phyloP scores from a whole-genome alignment of 1,284 basidiomycete genomes.

The Ustilago curta region DNA sequence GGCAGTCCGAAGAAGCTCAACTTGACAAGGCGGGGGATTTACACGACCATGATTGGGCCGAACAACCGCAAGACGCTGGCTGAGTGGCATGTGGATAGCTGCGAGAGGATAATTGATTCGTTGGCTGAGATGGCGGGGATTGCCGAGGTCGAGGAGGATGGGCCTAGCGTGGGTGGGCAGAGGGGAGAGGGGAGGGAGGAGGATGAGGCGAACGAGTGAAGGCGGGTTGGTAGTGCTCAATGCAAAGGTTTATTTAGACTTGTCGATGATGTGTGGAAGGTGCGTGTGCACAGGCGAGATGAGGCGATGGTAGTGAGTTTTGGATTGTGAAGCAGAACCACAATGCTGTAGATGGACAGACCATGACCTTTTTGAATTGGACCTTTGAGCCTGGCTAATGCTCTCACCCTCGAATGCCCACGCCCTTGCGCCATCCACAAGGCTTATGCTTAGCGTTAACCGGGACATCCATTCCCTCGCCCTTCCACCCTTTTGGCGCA shows the following conservation, averaged over 20 bases:
- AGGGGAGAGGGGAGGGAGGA: background rate
- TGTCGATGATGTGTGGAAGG: background rate
- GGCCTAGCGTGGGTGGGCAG: slow-evolving; percentile 19
- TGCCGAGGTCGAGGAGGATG: slow-evolving; percentile 10
- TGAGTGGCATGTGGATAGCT: slow-evolving; percentile 63
- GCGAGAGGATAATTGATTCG: slow-evolving; percentile 58
- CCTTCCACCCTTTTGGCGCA: slow-evolving; percentile 58
- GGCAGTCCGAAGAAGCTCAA: slow-evolving; percentile 53
- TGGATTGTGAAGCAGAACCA: background rate
- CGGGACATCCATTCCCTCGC: slow-evolving; percentile 51
- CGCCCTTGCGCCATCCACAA: slow-evolving; percentile 19
- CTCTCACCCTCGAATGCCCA: slow-evolving; percentile 21
- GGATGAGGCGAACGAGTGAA: background rate
- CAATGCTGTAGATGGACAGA: background rate
- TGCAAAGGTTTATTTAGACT: background rate
- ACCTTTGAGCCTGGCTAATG: background rate
- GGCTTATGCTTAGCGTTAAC: slow-evolving; percentile 37
- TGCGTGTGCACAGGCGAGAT: background rate
- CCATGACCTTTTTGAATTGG: no score
- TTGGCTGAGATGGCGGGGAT: slow-evolving; percentile 63
- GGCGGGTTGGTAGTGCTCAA: background rate
- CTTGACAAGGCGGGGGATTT: slow-evolving; percentile 55
- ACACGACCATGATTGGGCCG: slow-evolving; percentile 64
- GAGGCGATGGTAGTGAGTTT: background rate
- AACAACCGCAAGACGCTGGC: slow-evolving; percentile 65